Base-by-base conservation (phyloP, 352 stramenopile species). In the Globisporangium takayamanum region DNA sequence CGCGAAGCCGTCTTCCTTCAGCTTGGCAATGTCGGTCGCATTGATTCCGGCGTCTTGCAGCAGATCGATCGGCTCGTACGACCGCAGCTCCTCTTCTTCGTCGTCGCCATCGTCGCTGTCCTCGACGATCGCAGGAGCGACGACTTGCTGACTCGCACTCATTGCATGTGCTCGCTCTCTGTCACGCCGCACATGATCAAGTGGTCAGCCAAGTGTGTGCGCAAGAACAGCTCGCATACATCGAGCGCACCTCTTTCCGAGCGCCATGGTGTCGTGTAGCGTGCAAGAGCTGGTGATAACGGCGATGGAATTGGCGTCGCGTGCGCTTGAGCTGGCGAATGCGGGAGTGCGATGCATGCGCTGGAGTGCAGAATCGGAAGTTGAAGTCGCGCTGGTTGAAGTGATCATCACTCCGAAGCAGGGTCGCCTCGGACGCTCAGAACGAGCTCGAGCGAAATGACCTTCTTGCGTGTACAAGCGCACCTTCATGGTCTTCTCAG, bases 21-120 rank as follows among this genome's bases (percentile, higher is more conserved):
- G 74, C 67, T 87, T 92, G 6, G 70, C 55, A 59, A 94, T 91
- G 54, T 94, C 84, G 33, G 70, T 73, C 4, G 78, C 68, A 46
- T 91, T 91, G 59, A 92, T 85, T 0, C 84, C 84, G 4, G 78
- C 78, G 41, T 88, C 83, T 67, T 88, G 78, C 22, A 93, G 70
- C 50, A 88, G 44, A 22, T 89, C 78, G 45, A 93, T 90, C 10
- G 74, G 78, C 50, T 88, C 80, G 39, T 87, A 93, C 28, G 78
- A 88, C 28, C 74, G 67, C 41, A 74, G 46, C 33, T 73, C 71
- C 22, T 84, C 73, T 18, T 92, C 73, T 18, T 80, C 74, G 44
- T 89, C 80, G 20, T 89, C 80, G 28, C 89, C 80, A 22, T 88
- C 80, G 28, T 90, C 80, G 56, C 72, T 80, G 26, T 70, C 60